A percentile compares a stretch with the other conserved stretches of the same genome.
Evolutionary conservation across 306 rosid species (phyloP).

Genomic region (Boehmeria nivea): DNA sequence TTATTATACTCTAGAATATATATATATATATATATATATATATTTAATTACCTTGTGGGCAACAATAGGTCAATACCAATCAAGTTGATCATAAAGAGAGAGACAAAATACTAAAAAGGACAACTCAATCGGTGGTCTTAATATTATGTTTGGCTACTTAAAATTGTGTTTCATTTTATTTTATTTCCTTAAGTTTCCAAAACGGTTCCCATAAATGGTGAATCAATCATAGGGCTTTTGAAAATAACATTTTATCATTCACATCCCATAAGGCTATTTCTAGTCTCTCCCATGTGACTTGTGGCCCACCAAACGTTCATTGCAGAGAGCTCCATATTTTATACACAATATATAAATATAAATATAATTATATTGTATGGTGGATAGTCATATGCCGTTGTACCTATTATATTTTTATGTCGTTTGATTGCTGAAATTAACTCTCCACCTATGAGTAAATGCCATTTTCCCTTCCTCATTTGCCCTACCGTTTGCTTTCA

Average conservation of each 20-base stretch:
- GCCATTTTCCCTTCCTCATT: too few species aligned
- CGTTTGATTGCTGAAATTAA: constrained; percentile 32
- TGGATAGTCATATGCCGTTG: constrained; percentile 44
- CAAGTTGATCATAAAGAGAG: too few species aligned
- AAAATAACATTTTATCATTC: constrained; percentile 23
- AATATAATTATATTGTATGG: constrained; percentile 14
- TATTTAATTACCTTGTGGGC: too few species aligned
- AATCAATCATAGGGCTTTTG: constrained; percentile 20
- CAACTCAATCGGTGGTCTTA: neutral
- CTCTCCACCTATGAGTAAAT: constrained; percentile 9
- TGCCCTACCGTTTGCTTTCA: neutral
- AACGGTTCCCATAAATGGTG: constrained; percentile 2
- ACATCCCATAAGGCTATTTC: neutral
- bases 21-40: too few species aligned
- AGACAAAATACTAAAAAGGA: neutral
- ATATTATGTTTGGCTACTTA: neutral
- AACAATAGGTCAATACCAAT: neutral
- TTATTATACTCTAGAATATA: too few species aligned
- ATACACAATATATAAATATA: neutral
- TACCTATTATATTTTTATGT: constrained; percentile 25
- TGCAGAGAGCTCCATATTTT: constrained; percentile 14
- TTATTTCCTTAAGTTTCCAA: neutral
- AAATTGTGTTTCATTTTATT: neutral
- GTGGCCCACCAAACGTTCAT: constrained; percentile 43
- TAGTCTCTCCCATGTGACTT: constrained; percentile 38